Conservation (phyloP, 2,329 filamentous ascomycete species). For the Colletotrichum cereale region DNA sequence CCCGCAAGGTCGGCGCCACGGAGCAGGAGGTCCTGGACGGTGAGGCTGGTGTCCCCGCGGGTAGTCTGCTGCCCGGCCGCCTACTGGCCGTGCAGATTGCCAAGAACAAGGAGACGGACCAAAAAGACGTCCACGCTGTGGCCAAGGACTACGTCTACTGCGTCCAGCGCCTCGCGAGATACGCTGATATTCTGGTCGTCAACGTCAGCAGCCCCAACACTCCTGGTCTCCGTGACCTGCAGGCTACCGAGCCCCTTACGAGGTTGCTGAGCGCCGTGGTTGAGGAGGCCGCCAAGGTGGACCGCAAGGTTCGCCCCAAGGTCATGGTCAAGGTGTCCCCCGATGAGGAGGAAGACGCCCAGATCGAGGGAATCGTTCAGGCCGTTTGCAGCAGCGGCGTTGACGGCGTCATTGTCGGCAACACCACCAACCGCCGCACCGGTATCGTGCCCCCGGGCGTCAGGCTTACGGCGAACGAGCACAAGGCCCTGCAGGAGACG, state of each 20-base stretch:
- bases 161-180: constrained; percentile 83
- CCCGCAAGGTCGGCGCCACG: constrained; percentile 75
- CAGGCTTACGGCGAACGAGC: constrained; percentile 74
- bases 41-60: constrained; percentile 81
- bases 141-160: constrained; percentile 89
- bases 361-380: constrained; percentile 89
- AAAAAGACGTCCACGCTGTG: constrained; percentile 85
- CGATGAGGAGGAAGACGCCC: constrained; percentile 87
- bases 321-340: constrained; percentile 99
- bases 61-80: constrained; percentile 81
- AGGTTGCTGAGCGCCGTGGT: constrained; percentile 86
- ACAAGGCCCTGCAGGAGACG: constrained; percentile 76
- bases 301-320: constrained; percentile 78
- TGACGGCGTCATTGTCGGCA: constrained; percentile 95
- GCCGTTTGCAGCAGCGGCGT: constrained; percentile 88
- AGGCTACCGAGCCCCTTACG: constrained; percentile 86
- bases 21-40: constrained; percentile 84
- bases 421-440: constrained; percentile 89
- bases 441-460: constrained; percentile 77
- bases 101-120: constrained; percentile 95
- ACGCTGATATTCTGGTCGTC: constrained; percentile 96
- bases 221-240: constrained; percentile 87
- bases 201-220: constrained; percentile 99
- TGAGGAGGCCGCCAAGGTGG: constrained; percentile 75
- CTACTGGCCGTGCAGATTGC: constrained; percentile 92